Evolutionary conservation across 1,284 basidiomycete genomes (phyloP).

Genomic region (Agroathelia rolfsii): DNA sequence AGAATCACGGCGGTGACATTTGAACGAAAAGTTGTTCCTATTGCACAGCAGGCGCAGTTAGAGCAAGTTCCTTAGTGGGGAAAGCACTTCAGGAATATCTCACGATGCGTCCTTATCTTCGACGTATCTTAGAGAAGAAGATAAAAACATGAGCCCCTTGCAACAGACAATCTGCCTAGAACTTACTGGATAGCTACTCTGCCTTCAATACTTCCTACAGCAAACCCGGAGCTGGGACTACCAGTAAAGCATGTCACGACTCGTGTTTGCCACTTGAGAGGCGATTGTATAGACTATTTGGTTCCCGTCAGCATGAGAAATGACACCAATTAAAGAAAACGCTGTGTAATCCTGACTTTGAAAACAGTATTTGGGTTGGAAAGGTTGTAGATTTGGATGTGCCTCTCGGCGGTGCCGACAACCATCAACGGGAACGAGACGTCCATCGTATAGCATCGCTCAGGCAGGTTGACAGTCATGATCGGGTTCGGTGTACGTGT

Average conservation of each 20-base stretch:
- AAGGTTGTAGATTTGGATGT: constrained; percentile 85
- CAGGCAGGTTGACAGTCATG: constrained; percentile 72
- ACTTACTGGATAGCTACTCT: constrained; percentile 92
- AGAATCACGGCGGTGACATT: constrained; percentile 83
- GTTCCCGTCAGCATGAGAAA: too few relatives aligned
- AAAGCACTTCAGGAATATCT: constrained; percentile 13
- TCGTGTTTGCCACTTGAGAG: constrained; percentile 92
- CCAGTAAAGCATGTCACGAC: constrained; percentile 80
- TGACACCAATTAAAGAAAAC: constrained; percentile 2
- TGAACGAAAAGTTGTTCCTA: constrained; percentile 91
- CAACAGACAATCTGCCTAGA: neutral
- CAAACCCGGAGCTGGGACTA: constrained; percentile 65
- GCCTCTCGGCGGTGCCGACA: constrained; percentile 88
- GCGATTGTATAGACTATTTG: constrained; percentile 77
- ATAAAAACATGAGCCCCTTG: constrained; percentile 1
- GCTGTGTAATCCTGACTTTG: constrained; percentile 42
- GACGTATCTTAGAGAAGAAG: constrained; percentile 45
- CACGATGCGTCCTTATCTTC: constrained; percentile 69
- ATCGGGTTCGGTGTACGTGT: constrained; percentile 65
- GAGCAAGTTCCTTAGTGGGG: neutral
- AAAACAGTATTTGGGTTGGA: constrained; percentile 68
- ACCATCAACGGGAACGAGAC: constrained; percentile 82
- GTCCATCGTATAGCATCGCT: constrained; percentile 86
- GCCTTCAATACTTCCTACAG: constrained; percentile 91
- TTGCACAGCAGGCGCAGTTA: constrained; percentile 5